Base-by-base conservation (phyloP, 495 filamentous ascomycete genomes). In the Daldinia grandis region DNA sequence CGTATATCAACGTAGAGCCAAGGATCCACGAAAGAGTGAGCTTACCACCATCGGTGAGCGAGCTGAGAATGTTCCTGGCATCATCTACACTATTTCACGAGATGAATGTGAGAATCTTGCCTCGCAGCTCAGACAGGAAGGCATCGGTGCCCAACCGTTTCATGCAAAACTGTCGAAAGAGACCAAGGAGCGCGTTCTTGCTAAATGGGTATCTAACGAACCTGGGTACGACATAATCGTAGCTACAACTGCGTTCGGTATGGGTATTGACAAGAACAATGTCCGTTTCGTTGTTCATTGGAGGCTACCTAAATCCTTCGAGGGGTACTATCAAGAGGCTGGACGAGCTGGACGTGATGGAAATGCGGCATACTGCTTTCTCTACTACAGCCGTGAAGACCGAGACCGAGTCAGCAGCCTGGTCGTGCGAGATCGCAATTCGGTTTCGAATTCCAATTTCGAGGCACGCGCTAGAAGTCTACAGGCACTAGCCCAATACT, bases 221-320 rank as follows among this genome's bases (percentile, higher is more conserved):
- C 81, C 84, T 12, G 88, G 90, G 5, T 97, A 95, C 77, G 92
- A 94, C 71, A 89, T 98, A 54, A 94, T 98, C 49, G 92, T 98
- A 42, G 95, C 95, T 5, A 98, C 95, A 0, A 98, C 93, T 3
- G 95, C 95, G 0, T 98, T 98, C 68, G 95, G 95, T 6, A 98
- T 99, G 95, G 95, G 95, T 4, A 98, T 99, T 71, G 94, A 98
- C 74, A 97, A 97, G 78, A 87, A 94, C 30, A 89, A 95, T 71
- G 95, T 98, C 15, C 88, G 94, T 3, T 97, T 97, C 73, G 93
- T 98, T 2, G 87, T 96, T 3, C 95, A 98, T 77, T 98, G 94
- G 94, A 90, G 91, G 58, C 82, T 97, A 15, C 92, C 94, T 10
- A 95, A 95, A 74, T 93, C 89, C 31, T 97, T 98, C 76, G 95